Evolutionary conservation across 176 grass and related monocot species (phyloP).

Genomic region (Hyparrhenia diplandra): DNA sequence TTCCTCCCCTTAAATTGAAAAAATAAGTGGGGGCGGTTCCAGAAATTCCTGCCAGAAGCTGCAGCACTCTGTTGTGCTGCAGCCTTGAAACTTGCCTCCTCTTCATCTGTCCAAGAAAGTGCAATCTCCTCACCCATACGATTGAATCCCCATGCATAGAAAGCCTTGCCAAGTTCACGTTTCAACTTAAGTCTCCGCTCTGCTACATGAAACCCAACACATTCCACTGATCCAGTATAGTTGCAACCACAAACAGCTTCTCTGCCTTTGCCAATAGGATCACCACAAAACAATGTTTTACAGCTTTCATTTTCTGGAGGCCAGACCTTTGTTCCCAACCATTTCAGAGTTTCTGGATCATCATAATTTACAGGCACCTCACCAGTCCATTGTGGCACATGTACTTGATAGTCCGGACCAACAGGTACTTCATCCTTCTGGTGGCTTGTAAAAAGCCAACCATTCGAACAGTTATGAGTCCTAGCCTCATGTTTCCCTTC

Average conservation of each 20-base stretch:
- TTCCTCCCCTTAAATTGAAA: constrained; percentile 51
- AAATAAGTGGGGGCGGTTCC: constrained; percentile 36
- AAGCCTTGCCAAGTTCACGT: constrained; percentile 49
- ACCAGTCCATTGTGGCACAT: constrained; percentile 47
- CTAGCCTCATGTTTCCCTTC: constrained; percentile 5
- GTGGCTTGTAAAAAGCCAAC: constrained; percentile 32
- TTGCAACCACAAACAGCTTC: constrained; percentile 42
- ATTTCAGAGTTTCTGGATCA: constrained; percentile 44
- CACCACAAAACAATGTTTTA: not conserved
- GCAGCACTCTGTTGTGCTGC: constrained; percentile 33
- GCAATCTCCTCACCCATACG: constrained; percentile 84
- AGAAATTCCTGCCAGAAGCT: constrained; percentile 47
- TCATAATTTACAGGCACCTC: constrained; percentile 26
- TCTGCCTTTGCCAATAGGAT: constrained; percentile 52
- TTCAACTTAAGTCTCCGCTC: constrained; percentile 52
- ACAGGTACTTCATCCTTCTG: constrained; percentile 34
- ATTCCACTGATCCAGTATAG: constrained; percentile 45
- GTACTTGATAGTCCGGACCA: constrained; percentile 37
- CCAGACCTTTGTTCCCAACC: constrained; percentile 61
- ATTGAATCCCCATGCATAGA: constrained; percentile 72
- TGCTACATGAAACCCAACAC: constrained; percentile 64
- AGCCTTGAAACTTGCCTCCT: constrained; percentile 66
- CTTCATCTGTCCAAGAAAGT: constrained; percentile 75
- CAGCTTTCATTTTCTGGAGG: constrained; percentile 38
- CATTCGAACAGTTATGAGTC: constrained; percentile 23